Conservation (phyloP, 129 eudicot species). For the Flaveria brownii region DNA sequence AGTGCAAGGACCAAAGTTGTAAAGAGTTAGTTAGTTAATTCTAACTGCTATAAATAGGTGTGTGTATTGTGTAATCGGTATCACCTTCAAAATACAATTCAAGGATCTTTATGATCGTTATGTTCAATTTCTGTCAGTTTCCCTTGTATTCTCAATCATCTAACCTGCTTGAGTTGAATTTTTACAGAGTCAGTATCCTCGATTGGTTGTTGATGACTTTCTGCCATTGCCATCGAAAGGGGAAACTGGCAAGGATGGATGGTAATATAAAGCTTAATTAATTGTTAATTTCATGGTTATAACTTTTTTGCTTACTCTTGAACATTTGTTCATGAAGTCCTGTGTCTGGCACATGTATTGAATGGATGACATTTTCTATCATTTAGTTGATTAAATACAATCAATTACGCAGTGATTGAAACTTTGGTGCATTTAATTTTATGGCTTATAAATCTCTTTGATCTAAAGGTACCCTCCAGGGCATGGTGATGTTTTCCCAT, state of each 20-base stretch:
- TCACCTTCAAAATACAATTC: too few species aligned
- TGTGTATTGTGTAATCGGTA: too few species aligned
- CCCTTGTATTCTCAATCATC: too few species aligned
- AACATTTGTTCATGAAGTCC: slow-evolving; percentile 16
- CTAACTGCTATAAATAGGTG: too few species aligned
- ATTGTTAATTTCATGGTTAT: neutral
- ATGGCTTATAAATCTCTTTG: slow-evolving; percentile 39
- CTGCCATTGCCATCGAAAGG: slow-evolving; percentile 85
- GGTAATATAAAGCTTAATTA: slow-evolving; percentile 41
- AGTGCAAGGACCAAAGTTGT: too few species aligned
- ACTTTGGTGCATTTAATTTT: neutral
- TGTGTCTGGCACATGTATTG: slow-evolving; percentile 2
- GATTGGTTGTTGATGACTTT: slow-evolving; percentile 85
- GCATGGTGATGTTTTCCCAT: too few species aligned
- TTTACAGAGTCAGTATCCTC: too few species aligned
- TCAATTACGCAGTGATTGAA: neutral
- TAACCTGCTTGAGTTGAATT: too few species aligned
- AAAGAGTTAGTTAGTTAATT: too few species aligned
- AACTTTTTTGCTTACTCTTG: slow-evolving; percentile 6
- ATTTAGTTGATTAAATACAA: slow-evolving; percentile 3
- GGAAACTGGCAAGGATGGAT: slow-evolving; percentile 88
- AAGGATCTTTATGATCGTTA: too few species aligned
- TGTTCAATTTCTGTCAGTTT: too few species aligned
- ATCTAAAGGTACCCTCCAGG: too few species aligned
- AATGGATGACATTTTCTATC: slow-evolving; percentile 3